These are phyloP conservation scores for Torulaspora indica DNA, from an alignment of 805 yeast species.

Conservation along the genomic window DNA sequence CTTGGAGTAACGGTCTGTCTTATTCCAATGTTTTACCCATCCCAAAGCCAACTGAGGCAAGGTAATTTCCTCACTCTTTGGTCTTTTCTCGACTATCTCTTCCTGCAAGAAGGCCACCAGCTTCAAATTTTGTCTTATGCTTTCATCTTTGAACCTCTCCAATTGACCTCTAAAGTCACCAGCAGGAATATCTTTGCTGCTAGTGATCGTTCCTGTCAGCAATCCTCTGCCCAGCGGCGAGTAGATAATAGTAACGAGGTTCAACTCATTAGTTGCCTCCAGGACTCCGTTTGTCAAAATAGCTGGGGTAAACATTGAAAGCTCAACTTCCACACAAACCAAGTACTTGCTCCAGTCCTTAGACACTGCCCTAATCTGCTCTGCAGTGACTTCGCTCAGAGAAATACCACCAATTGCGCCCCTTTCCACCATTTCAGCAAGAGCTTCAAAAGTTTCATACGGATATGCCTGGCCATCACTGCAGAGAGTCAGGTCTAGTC, in stretches of 20 bases:
- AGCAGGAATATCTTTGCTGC: slow-evolving; percentile 45
- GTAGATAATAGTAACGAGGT: slow-evolving; percentile 69
- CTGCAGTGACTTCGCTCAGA: slow-evolving; percentile 64
- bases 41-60: slow-evolving; percentile 69
- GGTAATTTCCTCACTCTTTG: slow-evolving; percentile 46
- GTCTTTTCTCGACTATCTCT: slow-evolving; percentile 42
- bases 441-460: slow-evolving; percentile 52
- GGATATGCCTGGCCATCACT: slow-evolving; percentile 31
- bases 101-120: slow-evolving; percentile 48
- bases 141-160: slow-evolving; percentile 59
- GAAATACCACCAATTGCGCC: slow-evolving; percentile 71
- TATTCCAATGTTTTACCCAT: slow-evolving; percentile 49
- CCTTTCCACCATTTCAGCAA: slow-evolving; percentile 54
- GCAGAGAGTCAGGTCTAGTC: slow-evolving; percentile 48
- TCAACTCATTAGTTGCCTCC: slow-evolving; percentile 50
- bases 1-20: slow-evolving; percentile 33
- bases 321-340: slow-evolving; percentile 71
- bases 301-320: slow-evolving; percentile 65
- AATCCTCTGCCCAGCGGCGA: slow-evolving; percentile 81
- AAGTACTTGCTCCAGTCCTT: slow-evolving; percentile 48
- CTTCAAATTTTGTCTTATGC: slow-evolving; percentile 47
- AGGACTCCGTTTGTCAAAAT: slow-evolving; percentile 59
- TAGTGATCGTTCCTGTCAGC: slow-evolving; percentile 57
- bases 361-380: slow-evolving; percentile 56
- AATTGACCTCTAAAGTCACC: slow-evolving; percentile 50